Percentiles rank a stretch among this genome's conserved stretches.
These are phyloP conservation scores for Ganoderma leucocontextum DNA, from an alignment of 1,284 basidiomycete species.

Conservation along the genomic window DNA sequence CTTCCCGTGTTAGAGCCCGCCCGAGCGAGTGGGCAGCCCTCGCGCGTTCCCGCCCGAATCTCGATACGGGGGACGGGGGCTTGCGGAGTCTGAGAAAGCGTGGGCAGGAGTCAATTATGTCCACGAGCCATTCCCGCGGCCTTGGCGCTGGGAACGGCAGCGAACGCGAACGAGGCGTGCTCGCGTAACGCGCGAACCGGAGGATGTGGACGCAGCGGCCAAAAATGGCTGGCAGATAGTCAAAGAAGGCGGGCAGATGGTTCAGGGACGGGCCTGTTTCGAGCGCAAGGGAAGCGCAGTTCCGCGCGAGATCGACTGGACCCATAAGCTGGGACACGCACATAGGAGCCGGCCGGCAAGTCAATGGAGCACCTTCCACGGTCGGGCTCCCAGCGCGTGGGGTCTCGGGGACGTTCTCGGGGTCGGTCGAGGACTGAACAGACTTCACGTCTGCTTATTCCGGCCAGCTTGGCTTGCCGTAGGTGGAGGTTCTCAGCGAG, in stretches of 20 bases:
- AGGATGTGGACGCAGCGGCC: constrained; percentile 22
- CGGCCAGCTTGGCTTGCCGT: constrained; percentile 37
- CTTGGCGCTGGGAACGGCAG: constrained; percentile 31
- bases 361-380: constrained; percentile 34
- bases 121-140: constrained; percentile 33
- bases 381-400: constrained; percentile 29
- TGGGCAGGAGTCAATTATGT: constrained; percentile 35
- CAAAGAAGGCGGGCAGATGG: constrained; percentile 26
- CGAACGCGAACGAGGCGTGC: constrained; percentile 18
- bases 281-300: constrained; percentile 34
- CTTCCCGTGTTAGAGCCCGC: constrained; percentile 33
- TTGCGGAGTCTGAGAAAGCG: constrained; percentile 33
- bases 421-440: constrained; percentile 32
- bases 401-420: constrained; percentile 35
- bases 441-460: constrained; percentile 35
- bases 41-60: constrained; percentile 34
- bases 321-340: constrained; percentile 35
- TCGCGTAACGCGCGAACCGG: constrained; percentile 37
- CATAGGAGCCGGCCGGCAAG: constrained; percentile 30
- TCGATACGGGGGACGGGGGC: constrained; percentile 29
- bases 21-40: constrained; percentile 32
- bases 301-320: constrained; percentile 32
- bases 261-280: constrained; percentile 41
- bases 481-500: constrained; percentile 34
- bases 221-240: constrained; percentile 30